Evolutionary conservation across 2,329 filamentous ascomycete species (phyloP).

Genomic region (Lasiodiplodia sp.): DNA sequence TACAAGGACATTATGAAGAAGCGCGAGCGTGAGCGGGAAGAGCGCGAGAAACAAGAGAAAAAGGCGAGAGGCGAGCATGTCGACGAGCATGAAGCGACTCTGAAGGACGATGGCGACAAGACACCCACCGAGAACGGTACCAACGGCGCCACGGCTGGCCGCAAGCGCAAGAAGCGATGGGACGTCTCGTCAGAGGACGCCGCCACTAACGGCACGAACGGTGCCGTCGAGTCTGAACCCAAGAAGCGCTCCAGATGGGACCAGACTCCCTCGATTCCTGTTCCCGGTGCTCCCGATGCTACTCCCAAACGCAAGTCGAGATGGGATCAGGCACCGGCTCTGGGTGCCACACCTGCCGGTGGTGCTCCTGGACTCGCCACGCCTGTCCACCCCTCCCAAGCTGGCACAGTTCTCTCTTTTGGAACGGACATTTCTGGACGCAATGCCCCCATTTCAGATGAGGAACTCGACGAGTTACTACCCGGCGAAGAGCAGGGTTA

Average conservation of each 20-base stretch:
- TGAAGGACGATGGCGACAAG: conserved; percentile 69
- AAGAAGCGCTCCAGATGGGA: conserved; percentile 87
- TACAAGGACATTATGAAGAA: conserved; percentile 92
- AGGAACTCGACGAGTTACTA: conserved; percentile 90
- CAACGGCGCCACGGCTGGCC: conserved; percentile 62
- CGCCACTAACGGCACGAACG: conserved; percentile 53
- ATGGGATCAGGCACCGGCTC: conserved; percentile 86
- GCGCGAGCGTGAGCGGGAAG: conserved; percentile 90
- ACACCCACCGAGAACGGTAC: conserved; percentile 67
- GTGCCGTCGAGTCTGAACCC: conserved; percentile 38
- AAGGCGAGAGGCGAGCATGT: conserved; percentile 67
- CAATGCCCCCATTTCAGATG: conserved; percentile 85
- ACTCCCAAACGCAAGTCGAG: conserved; percentile 77
- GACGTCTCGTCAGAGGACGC: conserved; percentile 72
- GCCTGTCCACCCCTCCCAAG: conserved; percentile 74
- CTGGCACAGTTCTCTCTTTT: conserved; percentile 67
- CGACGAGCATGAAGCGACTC: conserved; percentile 73
- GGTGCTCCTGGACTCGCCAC: conserved; percentile 74
- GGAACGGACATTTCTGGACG: conserved; percentile 82
- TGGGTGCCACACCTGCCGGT: conserved; percentile 73
- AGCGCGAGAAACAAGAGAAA: conserved; percentile 79
- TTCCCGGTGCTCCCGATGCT: conserved; percentile 53
- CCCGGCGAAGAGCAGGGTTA: conserved; percentile 80
- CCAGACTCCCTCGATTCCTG: conserved; percentile 66
- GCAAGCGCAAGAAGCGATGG: conserved; percentile 95